A percentile compares a stretch with the other conserved stretches of the same genome.
These are phyloP conservation scores for Ceriops zippeliana DNA, from an alignment of 345 rosid species.

Conservation along the genomic window DNA sequence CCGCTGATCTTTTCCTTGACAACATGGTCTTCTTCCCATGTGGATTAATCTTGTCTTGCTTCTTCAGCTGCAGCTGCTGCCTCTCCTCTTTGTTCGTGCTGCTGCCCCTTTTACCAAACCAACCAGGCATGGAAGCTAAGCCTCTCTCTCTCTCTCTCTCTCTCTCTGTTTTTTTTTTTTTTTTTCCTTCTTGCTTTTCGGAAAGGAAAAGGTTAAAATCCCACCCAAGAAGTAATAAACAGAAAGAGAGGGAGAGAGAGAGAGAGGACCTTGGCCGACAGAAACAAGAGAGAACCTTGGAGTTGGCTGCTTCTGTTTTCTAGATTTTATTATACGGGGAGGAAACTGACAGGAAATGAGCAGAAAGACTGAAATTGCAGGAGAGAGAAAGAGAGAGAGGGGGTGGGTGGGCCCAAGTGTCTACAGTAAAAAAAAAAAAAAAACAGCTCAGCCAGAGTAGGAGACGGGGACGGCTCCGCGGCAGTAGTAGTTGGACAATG, in stretches of 20 bases:
- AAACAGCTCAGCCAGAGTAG: conserved; percentile 29
- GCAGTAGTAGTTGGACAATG: conserved; percentile 45
- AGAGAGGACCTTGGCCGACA: neutral
- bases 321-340: conserved; percentile 14
- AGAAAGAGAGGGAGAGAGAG: neutral
- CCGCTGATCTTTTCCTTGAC: conserved; percentile 4
- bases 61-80: neutral
- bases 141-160: neutral
- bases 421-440: conserved; percentile 27
- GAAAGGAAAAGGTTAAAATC: neutral
- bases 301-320: conserved; percentile 5
- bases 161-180: no score
- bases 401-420: conserved; percentile 3
- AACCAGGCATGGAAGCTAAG: conserved; percentile 52
- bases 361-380: neutral
- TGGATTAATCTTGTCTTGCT: neutral
- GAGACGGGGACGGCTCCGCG: conserved; percentile 10
- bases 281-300: neutral
- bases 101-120: conserved; percentile 65
- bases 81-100: conserved; percentile 41
- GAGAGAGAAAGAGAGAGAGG: neutral
- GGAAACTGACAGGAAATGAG: conserved; percentile 16
- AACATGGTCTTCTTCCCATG: conserved; percentile 3
- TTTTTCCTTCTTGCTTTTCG: no score
- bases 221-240: neutral